These are phyloP conservation scores for Craterostigma plantagineum DNA, from an alignment of 257 asterid genomes.

Conservation along the genomic window DNA sequence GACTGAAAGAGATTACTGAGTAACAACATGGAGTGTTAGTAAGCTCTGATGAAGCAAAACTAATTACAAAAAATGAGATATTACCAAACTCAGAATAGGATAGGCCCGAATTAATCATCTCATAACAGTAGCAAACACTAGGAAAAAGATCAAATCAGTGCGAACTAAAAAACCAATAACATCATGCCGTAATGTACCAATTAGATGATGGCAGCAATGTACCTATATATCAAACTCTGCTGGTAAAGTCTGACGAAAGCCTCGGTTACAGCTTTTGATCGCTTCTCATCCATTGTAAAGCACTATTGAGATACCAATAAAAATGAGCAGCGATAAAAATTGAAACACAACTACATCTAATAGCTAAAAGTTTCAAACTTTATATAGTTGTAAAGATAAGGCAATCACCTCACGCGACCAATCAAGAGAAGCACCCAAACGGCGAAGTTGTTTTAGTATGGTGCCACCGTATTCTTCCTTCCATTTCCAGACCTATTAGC, in stretches of 20 bases:
- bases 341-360: too few species aligned
- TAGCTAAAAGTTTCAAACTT: background rate
- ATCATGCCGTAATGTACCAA: slow-evolving; percentile 2
- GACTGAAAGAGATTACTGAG: too few species aligned
- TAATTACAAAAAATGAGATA: too few species aligned
- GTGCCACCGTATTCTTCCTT: slow-evolving; percentile 80
- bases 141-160: too few species aligned
- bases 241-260: slow-evolving; percentile 79
- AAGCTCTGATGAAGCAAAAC: too few species aligned
- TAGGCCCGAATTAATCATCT: too few species aligned
- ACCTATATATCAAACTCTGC: slow-evolving; percentile 87
- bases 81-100: too few species aligned
- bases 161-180: too few species aligned
- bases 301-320: slow-evolving; percentile 22
- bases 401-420: slow-evolving; percentile 89
- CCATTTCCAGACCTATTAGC: slow-evolving; percentile 84
- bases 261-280: slow-evolving; percentile 84
- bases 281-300: slow-evolving; percentile 86
- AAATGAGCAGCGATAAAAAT: slow-evolving; percentile 1
- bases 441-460: slow-evolving; percentile 65
- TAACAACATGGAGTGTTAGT: too few species aligned
- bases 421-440: slow-evolving; percentile 72
- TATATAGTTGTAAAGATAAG: background rate
- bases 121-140: too few species aligned
- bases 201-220: background rate